These are phyloP conservation scores for Tremella yokohamensis DNA, from an alignment of 768 basidiomycete species.

Conservation along the genomic window DNA sequence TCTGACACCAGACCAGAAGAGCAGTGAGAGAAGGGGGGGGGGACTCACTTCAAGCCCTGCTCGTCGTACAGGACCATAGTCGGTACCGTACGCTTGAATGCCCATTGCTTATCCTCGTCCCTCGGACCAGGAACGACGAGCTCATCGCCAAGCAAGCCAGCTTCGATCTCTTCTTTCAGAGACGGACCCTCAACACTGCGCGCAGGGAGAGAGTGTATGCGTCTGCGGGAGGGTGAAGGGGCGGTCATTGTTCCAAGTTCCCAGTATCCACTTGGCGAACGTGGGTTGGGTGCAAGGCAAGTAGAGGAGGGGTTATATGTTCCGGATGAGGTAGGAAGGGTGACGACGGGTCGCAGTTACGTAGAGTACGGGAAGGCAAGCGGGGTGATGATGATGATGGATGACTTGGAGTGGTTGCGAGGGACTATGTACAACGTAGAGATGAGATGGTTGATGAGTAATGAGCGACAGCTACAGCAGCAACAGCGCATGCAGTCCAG, in stretches of 20 bases:
- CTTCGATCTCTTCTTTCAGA: conserved; percentile 38
- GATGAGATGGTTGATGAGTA: neutral
- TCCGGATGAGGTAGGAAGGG: too few relatives aligned
- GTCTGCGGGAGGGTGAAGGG: conserved; percentile 2
- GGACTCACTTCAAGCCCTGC: conserved; percentile 62
- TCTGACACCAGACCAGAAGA: conserved; percentile 53
- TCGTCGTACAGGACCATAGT: conserved; percentile 85
- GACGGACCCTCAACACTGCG: neutral
- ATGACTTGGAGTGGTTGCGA: neutral
- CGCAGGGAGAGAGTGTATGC: conserved; percentile 17
- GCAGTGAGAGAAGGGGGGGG: neutral
- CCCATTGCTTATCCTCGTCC: conserved; percentile 39
- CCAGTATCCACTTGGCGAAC: too few relatives aligned
- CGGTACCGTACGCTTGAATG: conserved; percentile 62
- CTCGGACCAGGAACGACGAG: conserved; percentile 27
- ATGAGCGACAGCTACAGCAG: neutral
- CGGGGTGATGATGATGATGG: conserved; percentile 9
- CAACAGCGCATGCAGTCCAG: too few relatives aligned
- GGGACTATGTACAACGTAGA: neutral
- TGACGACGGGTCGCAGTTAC: neutral
- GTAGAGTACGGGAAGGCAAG: conserved; percentile 5
- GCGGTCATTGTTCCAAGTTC: too few relatives aligned
- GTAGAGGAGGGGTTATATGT: too few relatives aligned
- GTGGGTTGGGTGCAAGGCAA: too few relatives aligned
- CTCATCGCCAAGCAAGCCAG: conserved; percentile 24